Evolutionary conservation across 2,329 filamentous ascomycete species (phyloP), one percentile per base, ranked within the genome.

Genomic region (Chaetomiaceae sp.): DNA sequence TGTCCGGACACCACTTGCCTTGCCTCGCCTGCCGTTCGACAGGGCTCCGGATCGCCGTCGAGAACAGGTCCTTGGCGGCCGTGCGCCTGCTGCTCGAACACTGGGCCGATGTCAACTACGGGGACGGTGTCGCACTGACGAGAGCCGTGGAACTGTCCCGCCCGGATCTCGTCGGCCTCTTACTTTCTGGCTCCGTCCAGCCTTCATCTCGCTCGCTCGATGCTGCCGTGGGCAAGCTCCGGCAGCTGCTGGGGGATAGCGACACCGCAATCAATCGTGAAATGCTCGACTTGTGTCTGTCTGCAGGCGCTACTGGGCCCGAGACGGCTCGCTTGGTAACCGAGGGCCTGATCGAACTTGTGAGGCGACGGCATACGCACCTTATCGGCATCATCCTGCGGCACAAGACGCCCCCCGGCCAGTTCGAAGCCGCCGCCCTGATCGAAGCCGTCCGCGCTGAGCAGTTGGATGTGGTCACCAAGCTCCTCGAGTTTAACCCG

Each of bases 91-190:
- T 64, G 5, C 50, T 65, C n/a, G 55, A 56, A 6, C 55, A 56
- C 29, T 61, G 63, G 55, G 62, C 58, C 4, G 63, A 65, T 38
- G 58, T 63, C 37, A 64, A 65, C 27, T 57, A 63, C 36, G 54
- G 57, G 4, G 41, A 57, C n/a, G 63, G 54, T 3, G 37, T 53
- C 16, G 62, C 63, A 4, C 43, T 65, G 29, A 48, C 60, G 16
- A 34, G 50, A 9, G 63, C 62, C 9, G 62, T 62, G 9, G 61
- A 63, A 14, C 41, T 56, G 1, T 46, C 47, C 2, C 58, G 60
- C 16, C 56, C 59, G 0, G 62, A 63, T 37, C 48, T 62, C 11
- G 58, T 65, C 11, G 51, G 54, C 5, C 50, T 54, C 3, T 53
- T 65, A 16, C 34, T 64, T 14, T 64, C 61, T 1, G 62, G 61